Base-by-base conservation (phyloP, 192 early-diverging fungal genomes). In the Backusella tarrabulga region DNA sequence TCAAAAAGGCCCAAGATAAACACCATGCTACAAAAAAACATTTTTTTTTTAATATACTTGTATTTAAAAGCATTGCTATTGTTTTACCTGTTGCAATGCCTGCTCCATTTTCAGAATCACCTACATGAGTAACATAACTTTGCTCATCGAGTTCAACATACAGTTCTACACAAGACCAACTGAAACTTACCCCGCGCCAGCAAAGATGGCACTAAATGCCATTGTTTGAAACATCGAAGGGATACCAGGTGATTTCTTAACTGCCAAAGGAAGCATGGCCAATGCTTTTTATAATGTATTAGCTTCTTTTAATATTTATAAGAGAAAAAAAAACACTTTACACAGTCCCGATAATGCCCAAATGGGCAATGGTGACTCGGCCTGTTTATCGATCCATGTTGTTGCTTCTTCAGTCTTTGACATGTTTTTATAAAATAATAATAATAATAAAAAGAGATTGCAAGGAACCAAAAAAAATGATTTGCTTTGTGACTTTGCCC, bases 81-180 rank as follows among this genome's bases (percentile, higher is more conserved):
- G 32, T 32, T 46, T 66, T 78, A 84, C 83, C 83, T 80, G 83
- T 84, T 21, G 83, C 79, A 32, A 84, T 84, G 26, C 83, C 83
- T 56, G 83, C 79, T 40, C 79, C 83, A 68, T 84, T 84, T 42
- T 84, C 83, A 29, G 70, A 29, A 69, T 84, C 83, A 36, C 83
- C 83, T 32, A 67, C 56, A 63, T 80, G 34, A 19, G 66, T 78
- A 8, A 84, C 74, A 69, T 80, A 17, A 17, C 12, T 74, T 78
- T 32, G 32, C 32, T 3, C 32, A 32, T 32, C 32, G 32, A 32
- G 32, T 32, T 32, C 2, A 32, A 32, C 32, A 32, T 32, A 32
- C 32, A 32, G 32, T 32, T 32, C 32, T 3, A 32, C 3, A 32
- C 32, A 32, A 32, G 32, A 32, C 32, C 32, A 32, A 32, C 3